phyloP scores from a whole-genome alignment of 805 yeast genomes.

The Barnettozyma siamensis region DNA sequence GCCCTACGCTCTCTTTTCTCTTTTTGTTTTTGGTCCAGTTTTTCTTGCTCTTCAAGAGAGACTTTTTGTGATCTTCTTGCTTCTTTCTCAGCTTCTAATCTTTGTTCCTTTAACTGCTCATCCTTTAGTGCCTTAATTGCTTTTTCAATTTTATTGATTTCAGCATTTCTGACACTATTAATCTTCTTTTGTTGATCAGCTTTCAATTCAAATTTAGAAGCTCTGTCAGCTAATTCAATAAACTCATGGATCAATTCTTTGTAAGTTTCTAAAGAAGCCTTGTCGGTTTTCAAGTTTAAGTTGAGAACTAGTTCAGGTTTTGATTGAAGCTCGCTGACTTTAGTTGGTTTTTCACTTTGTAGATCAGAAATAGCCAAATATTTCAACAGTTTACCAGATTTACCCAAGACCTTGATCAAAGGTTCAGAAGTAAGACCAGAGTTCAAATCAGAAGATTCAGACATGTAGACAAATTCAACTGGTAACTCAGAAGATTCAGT shows the following conservation, averaged over 20 bases:
- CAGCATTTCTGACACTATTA: constrained; percentile 70
- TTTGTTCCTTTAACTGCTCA: constrained; percentile 66
- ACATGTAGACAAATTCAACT: constrained; percentile 74
- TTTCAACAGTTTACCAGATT: constrained; percentile 45
- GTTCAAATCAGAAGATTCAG: constrained; percentile 79
- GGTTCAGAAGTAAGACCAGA: constrained; percentile 51
- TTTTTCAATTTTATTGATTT: constrained; percentile 64
- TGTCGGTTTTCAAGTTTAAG: constrained; percentile 43
- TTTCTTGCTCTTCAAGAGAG: constrained; percentile 74
- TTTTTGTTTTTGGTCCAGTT: constrained; percentile 67
- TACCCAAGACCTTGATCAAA: constrained; percentile 38
- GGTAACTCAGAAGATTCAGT: constrained; percentile 69
- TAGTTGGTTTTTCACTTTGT: constrained; percentile 63
- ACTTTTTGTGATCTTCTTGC: constrained; percentile 55
- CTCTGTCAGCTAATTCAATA: constrained; percentile 48
- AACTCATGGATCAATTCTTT: constrained; percentile 47
- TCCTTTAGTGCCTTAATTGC: constrained; percentile 56
- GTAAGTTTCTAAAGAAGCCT: constrained; percentile 44
- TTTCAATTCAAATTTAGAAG: constrained; percentile 50
- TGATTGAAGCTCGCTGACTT: constrained; percentile 49
- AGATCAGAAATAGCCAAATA: constrained; percentile 81
- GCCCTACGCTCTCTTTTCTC: constrained; percentile 81
- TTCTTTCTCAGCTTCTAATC: constrained; percentile 61
- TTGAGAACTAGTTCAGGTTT: constrained; percentile 47
- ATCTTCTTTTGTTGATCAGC: constrained; percentile 75